Base-by-base conservation (phyloP, 2,329 filamentous ascomycete species). In the Fusarium clavum region DNA sequence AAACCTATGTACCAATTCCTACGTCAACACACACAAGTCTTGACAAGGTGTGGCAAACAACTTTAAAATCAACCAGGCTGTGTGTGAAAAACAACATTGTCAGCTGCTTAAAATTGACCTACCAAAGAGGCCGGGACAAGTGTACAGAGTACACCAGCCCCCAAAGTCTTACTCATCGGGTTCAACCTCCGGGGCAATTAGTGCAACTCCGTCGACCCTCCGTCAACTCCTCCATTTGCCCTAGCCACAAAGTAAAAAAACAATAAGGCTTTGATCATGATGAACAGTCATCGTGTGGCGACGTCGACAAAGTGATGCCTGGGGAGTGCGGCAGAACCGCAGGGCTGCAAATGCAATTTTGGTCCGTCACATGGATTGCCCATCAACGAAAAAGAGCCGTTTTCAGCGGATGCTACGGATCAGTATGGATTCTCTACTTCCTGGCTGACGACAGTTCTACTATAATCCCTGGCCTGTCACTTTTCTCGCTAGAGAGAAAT, bases 321-420 rank as follows among this genome's bases (percentile, higher is more conserved):
- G 58, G 44, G 61, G 12, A 44, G 56, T 34, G 18, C 13, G 40
- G 24, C 20, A 68, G 61, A 64, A 58, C 61, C 58, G 59, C 74
- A 73, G 58, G 73, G 73, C 74, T 57, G 54, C 14, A 57, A 43
- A 53, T 75, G 71, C 65, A 68, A 63, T 74, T 73, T 72, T 63
- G 59, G 40, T 61, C 72, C 53, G 61, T 76, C 75, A 76, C 68
- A 73, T 75, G 73, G 61, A 57, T 67, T 59, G 57, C 58, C 24
- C 29, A 53, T 57, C 51, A 46, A 77, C 75, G 75, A 77, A 74
- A 77, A 77, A 73, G 62, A 64, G 45, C 75, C 75, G 75, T 77
- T 56, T 69, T 52, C 58, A 49, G 58, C 75, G 73, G 75, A 77
- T 77, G 66, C 63, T 32, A 64, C 75, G 75, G 75, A 73, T 66